Conservation (phyloP, 106 monocot species). For the Ottelia alismoides region DNA sequence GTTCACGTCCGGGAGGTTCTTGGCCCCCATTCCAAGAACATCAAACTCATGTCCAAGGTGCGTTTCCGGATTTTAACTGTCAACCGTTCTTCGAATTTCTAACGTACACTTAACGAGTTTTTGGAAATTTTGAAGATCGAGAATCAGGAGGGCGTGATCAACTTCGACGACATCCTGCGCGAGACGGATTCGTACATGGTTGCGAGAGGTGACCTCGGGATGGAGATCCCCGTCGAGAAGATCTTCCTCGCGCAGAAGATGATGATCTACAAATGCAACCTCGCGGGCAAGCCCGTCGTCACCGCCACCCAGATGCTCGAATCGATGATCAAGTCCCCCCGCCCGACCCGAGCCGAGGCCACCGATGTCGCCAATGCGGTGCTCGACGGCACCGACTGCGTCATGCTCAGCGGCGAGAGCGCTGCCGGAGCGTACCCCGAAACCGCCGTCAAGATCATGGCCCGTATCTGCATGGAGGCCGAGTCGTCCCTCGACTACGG, state of each 20-base stretch:
- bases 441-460: slow-evolving; percentile 64
- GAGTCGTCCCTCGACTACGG: slow-evolving; percentile 40
- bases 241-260: slow-evolving; percentile 69
- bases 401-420: slow-evolving; percentile 68
- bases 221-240: slow-evolving; percentile 89
- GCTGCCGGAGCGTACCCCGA: slow-evolving; percentile 75
- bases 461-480: slow-evolving; percentile 53
- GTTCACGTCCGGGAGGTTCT: slow-evolving; percentile 65
- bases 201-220: slow-evolving; percentile 66
- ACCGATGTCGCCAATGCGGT: slow-evolving; percentile 67
- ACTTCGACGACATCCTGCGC: slow-evolving; percentile 57
- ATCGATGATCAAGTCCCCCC: slow-evolving; percentile 66
- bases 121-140: slow-evolving; percentile 26
- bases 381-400: slow-evolving; percentile 57
- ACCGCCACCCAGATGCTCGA: slow-evolving; percentile 72
- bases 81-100: background rate
- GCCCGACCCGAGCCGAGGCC: slow-evolving; percentile 57
- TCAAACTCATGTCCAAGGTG: slow-evolving; percentile 93
- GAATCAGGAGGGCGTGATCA: slow-evolving; percentile 57
- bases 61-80: background rate
- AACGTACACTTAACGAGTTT: background rate
- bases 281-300: slow-evolving; percentile 47
- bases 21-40: slow-evolving; percentile 54
- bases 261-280: slow-evolving; percentile 70
- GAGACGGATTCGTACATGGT: slow-evolving; percentile 81